These are phyloP conservation scores for Paramecium caudatum DNA, from an alignment of 73 alveolate species.

Conservation along the genomic window DNA sequence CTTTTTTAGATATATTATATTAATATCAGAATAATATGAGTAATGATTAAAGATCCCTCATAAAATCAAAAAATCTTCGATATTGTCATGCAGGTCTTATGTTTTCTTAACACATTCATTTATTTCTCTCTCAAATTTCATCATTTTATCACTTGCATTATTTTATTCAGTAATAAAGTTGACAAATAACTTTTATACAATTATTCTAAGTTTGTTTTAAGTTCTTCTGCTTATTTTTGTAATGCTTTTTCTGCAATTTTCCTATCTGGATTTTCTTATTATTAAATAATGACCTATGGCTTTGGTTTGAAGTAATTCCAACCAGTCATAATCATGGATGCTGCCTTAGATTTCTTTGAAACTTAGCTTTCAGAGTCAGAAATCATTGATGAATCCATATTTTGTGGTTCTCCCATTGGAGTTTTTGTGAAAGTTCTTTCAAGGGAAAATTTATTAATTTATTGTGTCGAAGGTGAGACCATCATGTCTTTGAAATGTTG, in stretches of 20 bases:
- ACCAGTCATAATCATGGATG: not conserved
- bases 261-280: not conserved
- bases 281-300: not conserved
- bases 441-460: not conserved
- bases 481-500: too few relatives aligned
- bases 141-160: not conserved
- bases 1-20: too few relatives aligned
- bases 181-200: not conserved
- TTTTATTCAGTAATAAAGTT: not conserved
- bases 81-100: constrained; percentile 39
- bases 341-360: not conserved
- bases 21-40: too few relatives aligned
- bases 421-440: not conserved
- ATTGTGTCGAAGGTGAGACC: too few relatives aligned
- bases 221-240: constrained; percentile 18
- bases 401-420: not conserved
- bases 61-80: constrained; percentile 59
- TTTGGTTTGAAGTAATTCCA: constrained; percentile 14
- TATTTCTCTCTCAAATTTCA: constrained; percentile 28
- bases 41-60: not conserved
- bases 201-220: constrained; percentile 26
- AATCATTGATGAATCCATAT: constrained; percentile 8
- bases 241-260: constrained; percentile 52
- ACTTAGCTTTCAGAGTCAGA: not conserved
- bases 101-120: constrained; percentile 59